Evolutionary conservation across 768 basidiomycete genomes (phyloP), one percentile per base, ranked within the genome.

Genomic region (Lactarius deliciosus): DNA sequence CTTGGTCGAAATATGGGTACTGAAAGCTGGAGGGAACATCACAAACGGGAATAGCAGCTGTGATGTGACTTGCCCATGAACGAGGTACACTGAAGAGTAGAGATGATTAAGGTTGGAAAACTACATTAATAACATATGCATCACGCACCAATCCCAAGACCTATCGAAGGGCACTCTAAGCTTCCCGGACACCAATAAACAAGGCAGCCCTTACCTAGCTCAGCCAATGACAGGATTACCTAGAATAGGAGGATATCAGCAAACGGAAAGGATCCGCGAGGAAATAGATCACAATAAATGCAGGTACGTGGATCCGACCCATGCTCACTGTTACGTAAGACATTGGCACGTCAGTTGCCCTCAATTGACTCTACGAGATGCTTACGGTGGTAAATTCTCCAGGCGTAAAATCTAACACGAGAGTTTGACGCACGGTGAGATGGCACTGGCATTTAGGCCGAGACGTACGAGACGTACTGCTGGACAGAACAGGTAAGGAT

Each of bases 331-430:
- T 63, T 9, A 10, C 61, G 18, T 16, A 54, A 28, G 20, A 34
- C 20, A 54, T 63, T n/a, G 15, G 28, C 8, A 47, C 20, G 40
- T 18, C 34, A 32, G 22, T 13, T 18, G 13, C 20, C 22, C 45
- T 40, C n/a, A 11, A 57, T 18, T 16, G n/a, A 11, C 5, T 3
- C 3, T 25, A 30, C 9, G 41, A 25, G 28, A 28, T 11, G 16
- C 55, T 7, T 45, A 63, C 62, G 25, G 9, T 25, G 8, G 30
- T 63, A 63, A 25, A 63, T 63, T 45, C 62, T 63, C 62, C 55
- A 63, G 32, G 62, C 62, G n/a, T 63, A 63, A 36, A 63, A 63
- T 41, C 62, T 63, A 41, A 11, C 11, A 45, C 5, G 38, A 41
- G 5, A 36, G n/a, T 62, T 40, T 8, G 56, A 36, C 9, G 30